Base-by-base conservation (phyloP, 2,329 filamentous ascomycete species). In the Trichoderma arundinaceum region DNA sequence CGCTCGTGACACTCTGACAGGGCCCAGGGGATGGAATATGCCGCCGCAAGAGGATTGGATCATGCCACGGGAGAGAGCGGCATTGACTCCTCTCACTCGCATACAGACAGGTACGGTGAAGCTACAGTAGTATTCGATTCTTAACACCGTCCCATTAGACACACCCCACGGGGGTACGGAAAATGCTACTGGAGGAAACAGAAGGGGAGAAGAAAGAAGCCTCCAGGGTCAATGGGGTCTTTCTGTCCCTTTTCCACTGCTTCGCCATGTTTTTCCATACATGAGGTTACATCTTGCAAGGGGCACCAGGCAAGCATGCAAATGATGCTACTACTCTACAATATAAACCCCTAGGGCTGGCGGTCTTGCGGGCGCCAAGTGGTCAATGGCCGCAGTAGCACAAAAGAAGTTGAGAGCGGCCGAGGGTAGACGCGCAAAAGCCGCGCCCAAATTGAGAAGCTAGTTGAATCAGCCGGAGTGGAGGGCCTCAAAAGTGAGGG, bases 401-500 rank as follows among this genome's bases (percentile, higher is more conserved):
- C 28, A 44, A 46, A 57, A 19, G 22, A 22, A 32, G 44, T 9
- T n/a, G 35, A 49, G 19, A 28, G 44, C 44, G 33, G 35, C 17
- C 19, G 44, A 51, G n/a, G 52, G 46, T 32, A 32, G 15, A 39
- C 17, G 57, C 44, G 57, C 44, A 28, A 51, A 60, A 41, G 33
- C 57, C 46, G 44, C 33, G 15, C 35, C 15, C 33, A 43, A 62
- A 43, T 33, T 3, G 28, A 32, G 38, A 44, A 43, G n/a, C 22
- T 35, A 41, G 48, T 44, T 19, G 43, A 41, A 43, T 53, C 49
- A 9, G 59, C 48, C 17, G 38, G 49, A 62, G 59, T 43, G 39
- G 59, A 62, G 59, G 49, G n/a, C 46, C 48, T 53, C 49, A 52
- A 51, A 62, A 53, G 48, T 51, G 38, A 62, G 59, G 39, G 46